A percentile compares a stretch with the other conserved stretches of the same genome.
These are phyloP conservation scores for Luffa aegyptiaca DNA, from an alignment of 306 rosid genomes.

Conservation along the genomic window DNA sequence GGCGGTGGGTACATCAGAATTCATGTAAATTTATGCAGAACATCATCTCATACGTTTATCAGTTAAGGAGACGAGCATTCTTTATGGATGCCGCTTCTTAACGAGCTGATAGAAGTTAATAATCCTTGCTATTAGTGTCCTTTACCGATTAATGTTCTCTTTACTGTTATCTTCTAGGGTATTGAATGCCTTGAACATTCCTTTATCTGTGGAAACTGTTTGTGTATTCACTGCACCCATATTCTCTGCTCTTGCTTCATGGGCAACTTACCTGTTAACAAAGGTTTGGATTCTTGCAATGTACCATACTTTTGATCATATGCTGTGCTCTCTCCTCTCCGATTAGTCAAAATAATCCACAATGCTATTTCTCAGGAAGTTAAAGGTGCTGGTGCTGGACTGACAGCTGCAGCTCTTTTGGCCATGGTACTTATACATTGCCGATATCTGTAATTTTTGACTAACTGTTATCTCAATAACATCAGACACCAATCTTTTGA, in stretches of 20 bases:
- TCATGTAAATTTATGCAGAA: background rate
- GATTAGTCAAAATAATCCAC: constrained; percentile 15
- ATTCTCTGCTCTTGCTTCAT: constrained; percentile 95
- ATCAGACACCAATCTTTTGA: background rate
- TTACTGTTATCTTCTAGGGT: constrained; percentile 41
- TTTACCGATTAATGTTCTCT: constrained; percentile 7
- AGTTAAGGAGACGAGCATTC: background rate
- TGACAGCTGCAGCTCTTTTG: constrained; percentile 85
- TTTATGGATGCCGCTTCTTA: background rate
- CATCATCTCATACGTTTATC: background rate
- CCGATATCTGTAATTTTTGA: constrained; percentile 6
- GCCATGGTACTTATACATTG: constrained; percentile 64
- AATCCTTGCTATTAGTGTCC: background rate
- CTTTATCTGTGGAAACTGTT: constrained; percentile 92
- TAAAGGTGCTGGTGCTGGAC: constrained; percentile 92
- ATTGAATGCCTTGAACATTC: constrained; percentile 79
- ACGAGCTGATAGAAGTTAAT: background rate
- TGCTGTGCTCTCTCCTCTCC: background rate
- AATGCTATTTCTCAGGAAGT: constrained; percentile 57
- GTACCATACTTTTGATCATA: background rate
- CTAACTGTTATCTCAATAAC: background rate
- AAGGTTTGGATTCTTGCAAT: constrained; percentile 42
- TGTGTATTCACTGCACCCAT: constrained; percentile 97
- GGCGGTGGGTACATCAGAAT: constrained; percentile 53
- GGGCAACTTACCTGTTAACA: constrained; percentile 87